phyloP scores from a whole-genome alignment of 2,329 filamentous ascomycete species.

The Trichoderma atrobrunneum region DNA sequence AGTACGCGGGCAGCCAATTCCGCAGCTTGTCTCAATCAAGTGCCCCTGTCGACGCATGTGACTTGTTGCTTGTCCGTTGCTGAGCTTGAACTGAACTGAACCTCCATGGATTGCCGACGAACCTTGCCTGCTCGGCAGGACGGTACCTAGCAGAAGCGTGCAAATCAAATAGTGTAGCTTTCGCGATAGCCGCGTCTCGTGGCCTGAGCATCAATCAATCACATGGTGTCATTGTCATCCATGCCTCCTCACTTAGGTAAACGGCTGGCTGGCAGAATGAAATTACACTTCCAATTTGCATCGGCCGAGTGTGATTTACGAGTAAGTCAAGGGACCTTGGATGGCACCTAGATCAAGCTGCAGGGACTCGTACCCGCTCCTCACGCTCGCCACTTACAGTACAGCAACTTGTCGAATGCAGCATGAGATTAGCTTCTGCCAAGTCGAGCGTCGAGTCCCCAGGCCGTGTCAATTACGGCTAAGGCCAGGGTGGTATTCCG shows the following conservation, averaged over 20 bases:
- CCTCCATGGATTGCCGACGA: background rate
- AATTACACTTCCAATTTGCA: background rate
- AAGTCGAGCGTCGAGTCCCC: background rate
- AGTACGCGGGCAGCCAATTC: background rate
- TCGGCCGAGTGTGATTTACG: background rate
- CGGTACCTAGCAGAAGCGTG: background rate
- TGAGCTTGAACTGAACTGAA: background rate
- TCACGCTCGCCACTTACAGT: background rate
- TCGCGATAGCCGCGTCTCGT: background rate
- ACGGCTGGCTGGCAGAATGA: background rate
- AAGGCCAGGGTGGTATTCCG: constrained; percentile 3
- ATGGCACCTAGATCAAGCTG: background rate
- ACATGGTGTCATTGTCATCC: background rate
- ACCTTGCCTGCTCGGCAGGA: background rate
- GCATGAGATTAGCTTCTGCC: background rate
- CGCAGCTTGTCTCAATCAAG: constrained; percentile 9
- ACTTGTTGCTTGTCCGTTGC: background rate
- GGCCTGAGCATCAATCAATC: background rate
- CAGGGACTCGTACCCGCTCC: background rate
- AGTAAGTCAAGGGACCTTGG: background rate
- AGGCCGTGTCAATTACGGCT: constrained; percentile 12
- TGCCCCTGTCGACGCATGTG: constrained; percentile 9
- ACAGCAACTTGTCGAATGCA: background rate
- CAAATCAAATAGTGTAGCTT: background rate
- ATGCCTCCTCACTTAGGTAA: background rate